Conservation (phyloP, 768 basidiomycete genomes). For the Pisolithus orientalis region DNA sequence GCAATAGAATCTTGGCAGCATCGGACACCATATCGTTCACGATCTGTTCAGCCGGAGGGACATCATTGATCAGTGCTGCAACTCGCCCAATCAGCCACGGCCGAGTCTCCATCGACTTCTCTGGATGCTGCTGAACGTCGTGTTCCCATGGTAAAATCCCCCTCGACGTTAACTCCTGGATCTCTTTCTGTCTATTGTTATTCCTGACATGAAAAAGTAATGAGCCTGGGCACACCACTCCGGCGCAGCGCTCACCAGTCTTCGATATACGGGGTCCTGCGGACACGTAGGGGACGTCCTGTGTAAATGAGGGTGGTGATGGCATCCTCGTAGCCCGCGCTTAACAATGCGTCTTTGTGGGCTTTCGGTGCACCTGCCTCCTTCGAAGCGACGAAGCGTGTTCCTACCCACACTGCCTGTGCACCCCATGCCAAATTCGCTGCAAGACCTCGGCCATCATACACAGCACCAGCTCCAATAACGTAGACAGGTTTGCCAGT, state of each 20-base stretch:
- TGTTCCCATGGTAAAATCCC: slow-evolving; percentile 74
- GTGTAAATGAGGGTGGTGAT: slow-evolving; percentile 85
- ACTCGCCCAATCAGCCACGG: slow-evolving; percentile 86
- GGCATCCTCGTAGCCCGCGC: slow-evolving; percentile 71
- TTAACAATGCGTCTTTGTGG: slow-evolving; percentile 76
- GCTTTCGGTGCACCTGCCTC: slow-evolving; percentile 79
- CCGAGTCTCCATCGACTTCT: slow-evolving; percentile 60
- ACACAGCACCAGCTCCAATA: slow-evolving; percentile 87
- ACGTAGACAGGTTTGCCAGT: slow-evolving; percentile 84
- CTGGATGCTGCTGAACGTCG: slow-evolving; percentile 76
- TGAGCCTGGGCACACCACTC: not conserved
- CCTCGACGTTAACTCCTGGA: slow-evolving; percentile 72
- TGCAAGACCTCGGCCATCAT: slow-evolving; percentile 81
- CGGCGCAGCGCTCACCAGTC: slow-evolving; percentile 54
- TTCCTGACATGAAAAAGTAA: slow-evolving; percentile 44
- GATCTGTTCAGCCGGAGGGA: slow-evolving; percentile 79
- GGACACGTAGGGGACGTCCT: slow-evolving; percentile 82
- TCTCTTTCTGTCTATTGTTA: slow-evolving; percentile 71
- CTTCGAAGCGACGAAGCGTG: slow-evolving; percentile 76
- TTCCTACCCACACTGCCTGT: slow-evolving; percentile 85
- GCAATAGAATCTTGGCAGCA: slow-evolving; percentile 42
- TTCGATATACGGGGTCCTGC: slow-evolving; percentile 77
- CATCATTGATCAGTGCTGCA: slow-evolving; percentile 63
- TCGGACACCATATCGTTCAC: slow-evolving; percentile 73
- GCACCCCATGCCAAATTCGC: slow-evolving; percentile 89